Evolutionary conservation across 2,329 filamentous ascomycete genomes (phyloP).

Genomic region (Fusarium sp.): DNA sequence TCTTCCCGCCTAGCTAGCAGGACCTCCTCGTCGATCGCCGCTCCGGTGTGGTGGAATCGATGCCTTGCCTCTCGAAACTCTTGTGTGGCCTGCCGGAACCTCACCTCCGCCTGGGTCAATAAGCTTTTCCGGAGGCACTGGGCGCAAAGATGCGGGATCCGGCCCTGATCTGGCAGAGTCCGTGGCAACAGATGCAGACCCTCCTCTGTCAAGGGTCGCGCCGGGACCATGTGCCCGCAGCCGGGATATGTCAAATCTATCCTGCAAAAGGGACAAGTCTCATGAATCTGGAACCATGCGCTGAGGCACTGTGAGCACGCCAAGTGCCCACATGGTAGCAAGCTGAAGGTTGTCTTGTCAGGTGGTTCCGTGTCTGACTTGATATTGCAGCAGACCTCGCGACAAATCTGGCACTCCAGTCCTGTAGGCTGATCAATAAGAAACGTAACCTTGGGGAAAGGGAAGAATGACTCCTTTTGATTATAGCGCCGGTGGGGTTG

Average conservation of each 20-base stretch:
- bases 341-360: conserved; percentile 43
- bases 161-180: conserved; percentile 52
- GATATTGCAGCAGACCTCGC: conserved; percentile 37
- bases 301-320: conserved; percentile 51
- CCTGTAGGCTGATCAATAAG: conserved; percentile 44
- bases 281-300: conserved; percentile 45
- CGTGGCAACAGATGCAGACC: conserved; percentile 53
- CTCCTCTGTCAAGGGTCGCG: conserved; percentile 47
- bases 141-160: conserved; percentile 46
- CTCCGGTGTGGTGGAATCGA: conserved; percentile 27
- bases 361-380: conserved; percentile 26
- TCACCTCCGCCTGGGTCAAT: conserved; percentile 21
- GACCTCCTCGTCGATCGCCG: conserved; percentile 27
- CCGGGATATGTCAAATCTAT: conserved; percentile 44
- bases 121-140: conserved; percentile 32
- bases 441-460: conserved; percentile 50
- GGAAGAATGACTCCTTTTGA: conserved; percentile 43
- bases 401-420: conserved; percentile 49
- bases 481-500: conserved; percentile 39
- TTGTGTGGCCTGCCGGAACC: conserved; percentile 25
- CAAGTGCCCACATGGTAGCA: conserved; percentile 57
- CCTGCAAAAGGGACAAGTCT: conserved; percentile 56
- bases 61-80: conserved; percentile 33
- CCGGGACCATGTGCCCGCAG: conserved; percentile 51
- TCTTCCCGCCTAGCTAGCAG: conserved; percentile 36